Evolutionary conservation across 139 green algal species (phyloP).

Genomic region (Asterochloris erici): DNA sequence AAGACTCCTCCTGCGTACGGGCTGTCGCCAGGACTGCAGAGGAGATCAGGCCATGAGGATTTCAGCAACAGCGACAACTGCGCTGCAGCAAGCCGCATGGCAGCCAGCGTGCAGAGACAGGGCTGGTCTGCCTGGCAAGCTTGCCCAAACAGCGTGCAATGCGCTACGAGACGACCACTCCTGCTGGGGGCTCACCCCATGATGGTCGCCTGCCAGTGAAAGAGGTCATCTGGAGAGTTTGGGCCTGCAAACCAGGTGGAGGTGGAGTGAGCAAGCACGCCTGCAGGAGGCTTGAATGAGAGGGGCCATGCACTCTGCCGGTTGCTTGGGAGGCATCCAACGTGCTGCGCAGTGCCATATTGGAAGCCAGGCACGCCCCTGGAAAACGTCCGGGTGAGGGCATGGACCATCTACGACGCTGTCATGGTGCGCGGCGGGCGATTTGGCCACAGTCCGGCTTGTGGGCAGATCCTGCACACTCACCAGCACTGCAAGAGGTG

Average conservation of each 20-base stretch:
- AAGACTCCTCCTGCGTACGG: constrained; percentile 96
- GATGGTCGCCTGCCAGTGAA: constrained; percentile 89
- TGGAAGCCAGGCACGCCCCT: no score
- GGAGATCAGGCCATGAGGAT: background rate
- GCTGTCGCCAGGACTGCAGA: constrained; percentile 58
- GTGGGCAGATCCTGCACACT: background rate
- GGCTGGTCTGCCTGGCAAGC: background rate
- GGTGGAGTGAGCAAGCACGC: background rate
- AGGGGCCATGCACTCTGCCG: background rate
- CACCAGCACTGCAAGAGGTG: constrained; percentile 83
- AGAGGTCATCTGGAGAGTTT: constrained; percentile 82
- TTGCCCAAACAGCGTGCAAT: background rate
- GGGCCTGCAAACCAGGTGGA: constrained; percentile 14
- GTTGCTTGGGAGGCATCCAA: no score
- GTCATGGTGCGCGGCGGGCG: no score
- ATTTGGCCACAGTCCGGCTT: no score
- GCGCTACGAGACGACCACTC: no score
- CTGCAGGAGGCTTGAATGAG: background rate
- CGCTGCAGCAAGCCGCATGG: background rate
- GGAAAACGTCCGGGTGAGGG: no score
- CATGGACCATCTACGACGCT: no score
- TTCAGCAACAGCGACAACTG: background rate
- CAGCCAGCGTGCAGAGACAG: no score
- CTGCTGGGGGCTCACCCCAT: constrained; percentile 43
- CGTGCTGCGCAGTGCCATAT: no score